Evolutionary conservation across 148 eudicot genomes (phyloP), one percentile per base, ranked within the genome.

Genomic region (Fagopyrum tataricum): DNA sequence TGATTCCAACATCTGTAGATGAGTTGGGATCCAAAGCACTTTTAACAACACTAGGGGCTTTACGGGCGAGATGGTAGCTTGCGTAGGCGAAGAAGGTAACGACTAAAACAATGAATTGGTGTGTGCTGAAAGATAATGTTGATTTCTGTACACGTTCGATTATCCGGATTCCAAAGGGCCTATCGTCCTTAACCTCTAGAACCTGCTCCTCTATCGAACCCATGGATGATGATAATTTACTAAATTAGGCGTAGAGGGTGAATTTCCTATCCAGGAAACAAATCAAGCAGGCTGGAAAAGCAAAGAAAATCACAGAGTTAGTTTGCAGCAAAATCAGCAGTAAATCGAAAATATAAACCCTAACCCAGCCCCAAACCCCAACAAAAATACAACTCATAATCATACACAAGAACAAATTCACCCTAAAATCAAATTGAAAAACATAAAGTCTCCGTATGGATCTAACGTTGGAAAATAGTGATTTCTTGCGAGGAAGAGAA

Each of bases 21-120:
- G 80, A 68, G 7, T 88, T 84, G 4, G 98, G 98, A 75, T 91
- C 97, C 20, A 94, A 91, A 39, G 97, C 95, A 66, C 90, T 88
- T 70, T 94, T 91, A 2, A 94, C 89, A 3, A 94, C 85, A 81
- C 97, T 94, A 2, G 89, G 81, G 40, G 98, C 88, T 84, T 94
- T 94, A 11, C 98, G 77, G 23, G 91, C 83, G 21, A 91, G 77
- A 67, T 94, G 98, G 79, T 91, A 94, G 64, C 81, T 72, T 71
- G 95, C 23, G 73, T 91, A 91, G 56, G 98, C 89, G 11, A 91
- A 77, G 74, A 94, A 94, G 61, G 98, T 94, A 1, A 88, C 74
- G 17, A 86, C 56, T 7, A 91, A 81, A 73, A 88, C 98, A 76
- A 90, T 82, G 73, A 74, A 80, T 86, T 91, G 97, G 79, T 91